Base-by-base conservation (phyloP, 106 monocot genomes). In the Triglochin maritima region DNA sequence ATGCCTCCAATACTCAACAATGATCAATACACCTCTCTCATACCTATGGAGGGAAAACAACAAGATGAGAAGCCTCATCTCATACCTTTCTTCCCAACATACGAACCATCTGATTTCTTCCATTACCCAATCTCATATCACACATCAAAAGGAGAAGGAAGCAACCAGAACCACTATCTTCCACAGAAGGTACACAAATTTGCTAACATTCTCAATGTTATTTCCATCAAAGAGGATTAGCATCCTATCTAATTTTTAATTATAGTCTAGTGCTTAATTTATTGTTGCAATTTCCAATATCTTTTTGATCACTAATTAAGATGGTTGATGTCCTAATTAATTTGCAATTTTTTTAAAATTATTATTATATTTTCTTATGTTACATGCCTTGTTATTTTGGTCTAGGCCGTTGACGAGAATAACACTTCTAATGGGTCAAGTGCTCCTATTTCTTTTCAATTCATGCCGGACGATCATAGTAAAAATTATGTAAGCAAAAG, bases 31-130 rank as follows among this genome's bases (percentile, higher is more conserved):
- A 57, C 46, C 47, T 57, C 45, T 14, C 69, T 57, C 46, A 56
- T 57, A 46, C 69, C 44, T 57, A 46, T 57, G 46, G 53, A 50
- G 46, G 52, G 17, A 15, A 53, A 42, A 11, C 62, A 64, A 29
- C 29, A 29, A 29, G 29, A 29, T 43, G 68, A 56, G 14, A 44
- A 46, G 12, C 15, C 48, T 10, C 16, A 59, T 7, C 59, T 70
- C 15, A 58, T 59, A 59, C 60, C 58, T 59, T 70, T 70, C 70
- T 60, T 70, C n/a, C 62, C 71, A 44, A 5, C 71, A 15, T 64
- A 64, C 9, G 14, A 64, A 49, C 47, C 5, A 9, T 17, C 60
- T 60, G 47, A 46, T 9, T 45, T 2, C 59, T 59, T 59, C 59
- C 59, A 16, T 7, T 49, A 64, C 17, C 47, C 14, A 7, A 64